Evolutionary conservation across 192 early-diverging fungal species (phyloP).

Genomic region (Entomortierella parvispora): DNA sequence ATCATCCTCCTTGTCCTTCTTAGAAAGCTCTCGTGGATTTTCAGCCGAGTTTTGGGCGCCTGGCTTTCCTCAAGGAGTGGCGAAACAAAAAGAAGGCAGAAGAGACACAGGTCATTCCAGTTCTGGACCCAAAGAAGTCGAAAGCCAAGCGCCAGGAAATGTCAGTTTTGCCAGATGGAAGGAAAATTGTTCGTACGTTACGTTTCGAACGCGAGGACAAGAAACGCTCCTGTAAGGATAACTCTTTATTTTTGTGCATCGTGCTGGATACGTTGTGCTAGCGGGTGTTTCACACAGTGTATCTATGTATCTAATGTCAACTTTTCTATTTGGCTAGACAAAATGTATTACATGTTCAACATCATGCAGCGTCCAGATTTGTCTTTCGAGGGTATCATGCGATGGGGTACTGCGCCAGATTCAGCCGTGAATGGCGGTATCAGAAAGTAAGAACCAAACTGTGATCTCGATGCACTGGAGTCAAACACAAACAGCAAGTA

Average conservation of each 20-base stretch:
- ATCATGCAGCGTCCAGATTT: conserved; percentile 61
- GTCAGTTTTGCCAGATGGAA: conserved; percentile 62
- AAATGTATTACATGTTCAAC: conserved; percentile 71
- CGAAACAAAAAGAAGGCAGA: conserved; percentile 66
- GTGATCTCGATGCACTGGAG: neutral
- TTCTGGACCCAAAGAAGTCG: conserved; percentile 58
- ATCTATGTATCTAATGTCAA: conserved; percentile 3
- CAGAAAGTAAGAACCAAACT: conserved; percentile 54
- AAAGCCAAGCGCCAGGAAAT: conserved; percentile 58
- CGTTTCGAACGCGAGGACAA: conserved; percentile 70
- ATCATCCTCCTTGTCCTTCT: neutral
- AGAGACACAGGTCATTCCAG: conserved; percentile 60
- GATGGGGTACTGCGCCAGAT: conserved; percentile 71
- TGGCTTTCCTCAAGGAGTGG: conserved; percentile 78
- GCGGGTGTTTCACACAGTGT: conserved; percentile 3
- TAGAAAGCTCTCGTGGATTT: conserved; percentile 63
- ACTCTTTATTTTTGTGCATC: too few species aligned
- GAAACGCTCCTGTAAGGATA: conserved; percentile 42
- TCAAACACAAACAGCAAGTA: neutral
- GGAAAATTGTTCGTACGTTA: conserved; percentile 74
- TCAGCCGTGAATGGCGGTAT: conserved; percentile 74
- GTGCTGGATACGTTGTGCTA: neutral
- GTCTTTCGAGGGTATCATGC: conserved; percentile 72
- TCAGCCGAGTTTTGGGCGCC: conserved; percentile 75
- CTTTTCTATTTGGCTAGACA: conserved; percentile 30